Evolutionary conservation across 768 basidiomycete genomes (phyloP).

Genomic region (Tephrocybe sp.): DNA sequence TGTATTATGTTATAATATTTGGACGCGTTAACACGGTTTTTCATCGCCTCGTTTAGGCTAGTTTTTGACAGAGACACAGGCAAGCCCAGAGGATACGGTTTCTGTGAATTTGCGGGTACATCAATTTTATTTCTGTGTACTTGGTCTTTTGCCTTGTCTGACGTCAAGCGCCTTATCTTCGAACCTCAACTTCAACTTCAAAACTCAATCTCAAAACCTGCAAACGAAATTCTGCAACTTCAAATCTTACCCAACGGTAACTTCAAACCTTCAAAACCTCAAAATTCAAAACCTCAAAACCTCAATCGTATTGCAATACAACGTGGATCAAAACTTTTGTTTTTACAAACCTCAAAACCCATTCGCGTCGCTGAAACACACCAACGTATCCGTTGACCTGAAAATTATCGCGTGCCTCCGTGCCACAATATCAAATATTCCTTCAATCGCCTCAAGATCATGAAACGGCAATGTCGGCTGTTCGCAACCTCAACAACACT

Average conservation of each 20-base stretch:
- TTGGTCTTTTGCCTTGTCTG: conserved; percentile 27
- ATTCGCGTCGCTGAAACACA: no score
- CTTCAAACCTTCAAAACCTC: conserved; percentile 2
- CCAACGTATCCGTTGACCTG: no score
- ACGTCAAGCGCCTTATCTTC: conserved; percentile 30
- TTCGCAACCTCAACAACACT: conserved; percentile 91
- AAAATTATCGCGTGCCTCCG: neutral
- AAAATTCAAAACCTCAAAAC: no score
- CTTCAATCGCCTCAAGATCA: conserved; percentile 57
- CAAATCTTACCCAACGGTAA: neutral
- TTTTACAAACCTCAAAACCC: neutral
- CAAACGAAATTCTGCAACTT: neutral
- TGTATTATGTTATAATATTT: conserved; percentile 6
- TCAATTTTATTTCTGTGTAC: conserved; percentile 31
- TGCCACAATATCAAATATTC: neutral
- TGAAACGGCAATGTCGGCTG: conserved; percentile 92
- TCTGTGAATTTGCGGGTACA: conserved; percentile 90
- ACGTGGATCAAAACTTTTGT: no score
- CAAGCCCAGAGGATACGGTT: conserved; percentile 91
- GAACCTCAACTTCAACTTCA: conserved; percentile 9
- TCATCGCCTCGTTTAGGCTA: conserved; percentile 44
- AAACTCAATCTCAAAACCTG: conserved; percentile 10
- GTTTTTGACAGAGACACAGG: conserved; percentile 93
- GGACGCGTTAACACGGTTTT: conserved; percentile 13
- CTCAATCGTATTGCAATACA: no score